Base-by-base conservation (phyloP, 2,329 filamentous ascomycete genomes). In the Leptographium radiaticola region DNA sequence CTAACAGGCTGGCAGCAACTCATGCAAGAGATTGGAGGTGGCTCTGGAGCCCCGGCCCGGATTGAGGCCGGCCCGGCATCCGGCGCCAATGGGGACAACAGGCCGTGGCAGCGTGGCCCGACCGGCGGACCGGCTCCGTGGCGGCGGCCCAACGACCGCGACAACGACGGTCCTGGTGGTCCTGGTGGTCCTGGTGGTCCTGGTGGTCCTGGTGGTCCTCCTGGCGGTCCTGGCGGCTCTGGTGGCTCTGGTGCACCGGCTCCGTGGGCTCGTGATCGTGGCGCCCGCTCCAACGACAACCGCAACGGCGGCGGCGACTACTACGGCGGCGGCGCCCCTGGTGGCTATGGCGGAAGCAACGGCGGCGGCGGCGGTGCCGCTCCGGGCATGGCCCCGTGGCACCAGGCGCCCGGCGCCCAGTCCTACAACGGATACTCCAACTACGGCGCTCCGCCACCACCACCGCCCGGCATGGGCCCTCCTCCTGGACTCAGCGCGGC, bases 11-110 rank as follows among this genome's bases (percentile, higher is more conserved):
- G 61, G 89, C 34, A 59, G 87, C 86, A 91, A 83, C 88, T 98
- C 65, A 95, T 98, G 89, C 86, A 94, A 80, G 93, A 97, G 76
- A 81, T 97, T 62, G 89, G 86, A 58, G 88, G 89, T 59, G 86
- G 84, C 57, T 78, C 83, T 54, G 77, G 74, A 53, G 79, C 85
- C 40, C 85, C 84, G 61, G 84, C 84, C 60, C 87, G 87, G 59
- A 95, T 98, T 64, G 93, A 95, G 71, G 88, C 85, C 58, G 88
- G 87, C 13, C 86, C 88, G 55, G 81, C 80, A 53, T 75, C 74
- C 39, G 80, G 77, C 59, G 78, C 79, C 69, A 81, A 68, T 57
- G 68, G 64, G 54, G 72, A 85, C 61, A 75, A 80, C 61, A 91
- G 88, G 69, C 90, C 90, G 51, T 96, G 89, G 89, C 86, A 95